Percentiles rank a stretch among this genome's conserved stretches.
phyloP scores from a whole-genome alignment of 768 basidiomycete species.

The Suillus decipiens region DNA sequence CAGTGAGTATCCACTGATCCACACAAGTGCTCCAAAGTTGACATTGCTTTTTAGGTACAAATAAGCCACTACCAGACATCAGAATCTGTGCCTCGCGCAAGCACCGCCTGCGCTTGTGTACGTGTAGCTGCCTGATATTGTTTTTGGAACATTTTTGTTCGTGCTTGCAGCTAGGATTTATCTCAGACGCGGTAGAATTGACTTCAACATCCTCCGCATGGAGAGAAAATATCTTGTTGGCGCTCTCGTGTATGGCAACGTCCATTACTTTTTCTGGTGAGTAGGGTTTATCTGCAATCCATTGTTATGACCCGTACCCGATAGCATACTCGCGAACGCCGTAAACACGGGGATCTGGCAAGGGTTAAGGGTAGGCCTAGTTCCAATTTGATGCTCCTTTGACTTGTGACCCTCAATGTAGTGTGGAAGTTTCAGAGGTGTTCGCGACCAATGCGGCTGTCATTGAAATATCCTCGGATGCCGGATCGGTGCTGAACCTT shows the following conservation, averaged over 20 bases:
- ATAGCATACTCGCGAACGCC: conserved; percentile 1
- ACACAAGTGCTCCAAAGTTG: background rate
- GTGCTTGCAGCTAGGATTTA: background rate
- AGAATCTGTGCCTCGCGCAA: background rate
- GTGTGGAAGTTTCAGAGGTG: conserved; percentile 1
- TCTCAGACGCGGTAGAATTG: background rate
- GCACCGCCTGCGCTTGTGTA: background rate
- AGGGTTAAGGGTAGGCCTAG: background rate
- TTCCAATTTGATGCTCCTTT: too few species aligned
- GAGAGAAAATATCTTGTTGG: background rate
- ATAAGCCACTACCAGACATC: background rate
- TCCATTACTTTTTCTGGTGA: conserved; percentile 4
- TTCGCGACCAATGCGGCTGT: background rate
- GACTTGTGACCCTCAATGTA: background rate
- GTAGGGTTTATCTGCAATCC: background rate
- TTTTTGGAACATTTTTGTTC: conserved; percentile 5
- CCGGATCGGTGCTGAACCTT: conserved; percentile 4
- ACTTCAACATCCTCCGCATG: conserved; percentile 1
- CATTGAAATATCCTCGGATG: conserved; percentile 5
- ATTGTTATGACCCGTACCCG: background rate
- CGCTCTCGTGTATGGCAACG: conserved; percentile 3
- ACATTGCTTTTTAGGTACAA: background rate
- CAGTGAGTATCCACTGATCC: background rate
- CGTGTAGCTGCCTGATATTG: conserved; percentile 3
- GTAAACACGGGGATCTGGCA: conserved; percentile 2